Conservation (phyloP, 192 early-diverging fungal species). For the Pilaira anomala region DNA sequence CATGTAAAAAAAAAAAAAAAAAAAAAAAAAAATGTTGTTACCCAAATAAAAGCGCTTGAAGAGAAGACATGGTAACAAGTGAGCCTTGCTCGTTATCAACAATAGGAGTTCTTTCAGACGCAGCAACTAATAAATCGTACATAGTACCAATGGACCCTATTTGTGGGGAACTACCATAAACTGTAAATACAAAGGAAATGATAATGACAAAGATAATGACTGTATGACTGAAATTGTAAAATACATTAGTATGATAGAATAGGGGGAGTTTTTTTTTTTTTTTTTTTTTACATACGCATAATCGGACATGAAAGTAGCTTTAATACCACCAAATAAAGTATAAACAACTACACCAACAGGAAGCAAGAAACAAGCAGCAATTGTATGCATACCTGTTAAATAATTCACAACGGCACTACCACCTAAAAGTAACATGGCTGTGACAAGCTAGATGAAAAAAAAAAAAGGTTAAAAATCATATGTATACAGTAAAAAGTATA, state of each 20-base stretch:
- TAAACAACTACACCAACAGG: slow-evolving; percentile 69
- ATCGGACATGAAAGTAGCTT: slow-evolving; percentile 73
- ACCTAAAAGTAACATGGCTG: slow-evolving; percentile 70
- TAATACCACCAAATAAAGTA: slow-evolving; percentile 65
- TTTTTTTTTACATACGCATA: slow-evolving; percentile 36
- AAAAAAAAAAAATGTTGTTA: background rate
- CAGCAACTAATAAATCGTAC: slow-evolving; percentile 61
- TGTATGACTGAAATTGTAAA: slow-evolving; percentile 47
- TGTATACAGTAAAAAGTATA: background rate
- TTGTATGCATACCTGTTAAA: slow-evolving; percentile 64
- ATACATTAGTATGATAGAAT: background rate
- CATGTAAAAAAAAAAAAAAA: background rate
- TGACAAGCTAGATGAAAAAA: slow-evolving; percentile 52
- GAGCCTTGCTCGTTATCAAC: slow-evolving; percentile 55
- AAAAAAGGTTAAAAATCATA: too few relatives aligned
- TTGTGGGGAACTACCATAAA: slow-evolving; percentile 54
- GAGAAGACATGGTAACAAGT: slow-evolving; percentile 63
- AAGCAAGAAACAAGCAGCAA: slow-evolving; percentile 61
- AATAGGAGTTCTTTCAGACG: slow-evolving; percentile 51
- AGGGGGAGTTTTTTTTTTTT: background rate
- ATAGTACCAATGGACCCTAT: slow-evolving; percentile 65
- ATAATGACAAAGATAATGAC: slow-evolving; percentile 70
- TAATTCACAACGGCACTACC: slow-evolving; percentile 64
- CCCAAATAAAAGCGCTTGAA: slow-evolving; percentile 64
- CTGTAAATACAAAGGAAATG: slow-evolving; percentile 63